Evolutionary conservation across 2,329 filamentous ascomycete species (phyloP).

Genomic region (Metarhizium robertsii): DNA sequence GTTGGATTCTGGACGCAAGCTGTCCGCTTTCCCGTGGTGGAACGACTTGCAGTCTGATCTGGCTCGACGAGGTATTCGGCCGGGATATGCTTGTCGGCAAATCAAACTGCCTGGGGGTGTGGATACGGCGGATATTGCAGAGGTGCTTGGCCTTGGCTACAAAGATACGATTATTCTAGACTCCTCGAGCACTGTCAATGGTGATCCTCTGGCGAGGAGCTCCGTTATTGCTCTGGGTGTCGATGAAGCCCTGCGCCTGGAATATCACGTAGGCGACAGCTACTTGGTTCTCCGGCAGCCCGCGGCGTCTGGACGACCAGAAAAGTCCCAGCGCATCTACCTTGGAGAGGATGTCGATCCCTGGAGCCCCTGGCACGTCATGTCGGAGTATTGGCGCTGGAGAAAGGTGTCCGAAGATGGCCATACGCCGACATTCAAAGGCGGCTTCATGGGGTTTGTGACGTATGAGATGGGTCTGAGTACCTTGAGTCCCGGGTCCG

Average conservation of each 20-base stretch:
- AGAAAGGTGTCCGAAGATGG: conserved; percentile 13
- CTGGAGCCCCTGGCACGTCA: conserved; percentile 38
- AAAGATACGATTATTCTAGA: conserved; percentile 48
- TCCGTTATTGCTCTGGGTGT: conserved; percentile 66
- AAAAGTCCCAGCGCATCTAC: conserved; percentile 18
- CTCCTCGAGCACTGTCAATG: conserved; percentile 44
- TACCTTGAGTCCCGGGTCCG: conserved; percentile 20
- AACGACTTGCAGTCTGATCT: conserved; percentile 15
- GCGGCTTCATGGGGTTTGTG: conserved; percentile 75
- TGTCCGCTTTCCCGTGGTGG: conserved; percentile 14
- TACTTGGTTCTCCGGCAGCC: conserved; percentile 22
- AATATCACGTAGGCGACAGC: conserved; percentile 44
- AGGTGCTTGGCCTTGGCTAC: conserved; percentile 31
- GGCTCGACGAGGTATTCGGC: conserved; percentile 19
- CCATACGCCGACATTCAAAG: conserved; percentile 53
- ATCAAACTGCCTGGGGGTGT: conserved; percentile 36
- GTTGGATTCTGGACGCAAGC: conserved; percentile 11
- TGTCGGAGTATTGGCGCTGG: conserved; percentile 34
- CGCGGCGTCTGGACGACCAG: conserved; percentile 6
- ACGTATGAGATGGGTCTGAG: conserved; percentile 73
- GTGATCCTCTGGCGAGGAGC: conserved; percentile 40
- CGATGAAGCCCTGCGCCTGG: conserved; percentile 44
- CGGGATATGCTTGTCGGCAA: conserved; percentile 28
- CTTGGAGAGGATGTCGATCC: conserved; percentile 16
- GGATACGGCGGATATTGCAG: conserved; percentile 45